Conservation (phyloP, 768 basidiomycete genomes). For the Sporobolomyces roseus region DNA sequence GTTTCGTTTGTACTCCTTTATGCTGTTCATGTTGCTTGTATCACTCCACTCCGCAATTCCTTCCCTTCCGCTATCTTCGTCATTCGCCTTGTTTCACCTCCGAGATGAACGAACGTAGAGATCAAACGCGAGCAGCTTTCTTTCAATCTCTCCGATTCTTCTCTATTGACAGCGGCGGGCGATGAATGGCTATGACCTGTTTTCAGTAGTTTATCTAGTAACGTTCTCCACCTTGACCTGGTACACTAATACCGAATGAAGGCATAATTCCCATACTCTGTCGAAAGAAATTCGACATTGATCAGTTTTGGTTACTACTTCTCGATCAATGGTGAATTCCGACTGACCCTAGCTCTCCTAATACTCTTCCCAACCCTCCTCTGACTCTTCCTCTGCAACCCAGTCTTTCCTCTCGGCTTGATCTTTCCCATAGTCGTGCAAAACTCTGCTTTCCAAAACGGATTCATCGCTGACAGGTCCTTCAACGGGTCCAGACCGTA, state of each 20-base stretch:
- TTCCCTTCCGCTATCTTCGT: no score
- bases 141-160: no score
- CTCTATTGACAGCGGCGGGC: no score
- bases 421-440: slow-evolving; percentile 42
- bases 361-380: slow-evolving; percentile 38
- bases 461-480: slow-evolving; percentile 28
- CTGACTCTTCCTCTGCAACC: slow-evolving; percentile 37
- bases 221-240: slow-evolving; percentile 18
- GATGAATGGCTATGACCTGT: no score
- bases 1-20: no score
- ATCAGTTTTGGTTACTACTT: background rate
- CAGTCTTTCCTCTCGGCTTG: slow-evolving; percentile 35
- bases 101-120: no score
- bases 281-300: background rate
- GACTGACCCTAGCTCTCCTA: slow-evolving; percentile 39
- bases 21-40: no score
- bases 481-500: slow-evolving; percentile 32
- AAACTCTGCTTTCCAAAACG: slow-evolving; percentile 25
- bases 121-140: no score
- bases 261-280: slow-evolving; percentile 39
- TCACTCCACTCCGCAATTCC: no score
- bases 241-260: slow-evolving; percentile 33
- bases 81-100: no score
- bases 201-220: slow-evolving; percentile 1
- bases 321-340: no score